phyloP scores from a whole-genome alignment of 257 asterid genomes.

The Handroanthus guayacan region DNA sequence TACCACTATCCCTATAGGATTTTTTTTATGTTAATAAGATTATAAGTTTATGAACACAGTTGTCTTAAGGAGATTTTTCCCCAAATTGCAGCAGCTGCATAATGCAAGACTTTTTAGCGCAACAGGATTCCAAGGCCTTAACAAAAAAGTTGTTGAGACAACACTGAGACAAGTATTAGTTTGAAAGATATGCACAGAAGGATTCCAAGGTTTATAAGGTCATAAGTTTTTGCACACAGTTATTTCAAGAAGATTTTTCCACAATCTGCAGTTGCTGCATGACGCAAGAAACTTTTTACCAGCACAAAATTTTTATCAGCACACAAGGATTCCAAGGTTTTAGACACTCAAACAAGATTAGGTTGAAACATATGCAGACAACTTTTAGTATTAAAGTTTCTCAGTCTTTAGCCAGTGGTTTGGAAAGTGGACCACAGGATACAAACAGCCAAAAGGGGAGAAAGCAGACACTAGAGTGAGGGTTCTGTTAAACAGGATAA shows the following conservation, averaged over 20 bases:
- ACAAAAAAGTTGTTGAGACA: too few relatives aligned
- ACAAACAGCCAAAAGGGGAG: conserved; percentile 2
- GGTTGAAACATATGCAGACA: background rate
- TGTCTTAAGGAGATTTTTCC: too few relatives aligned
- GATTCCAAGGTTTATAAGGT: background rate
- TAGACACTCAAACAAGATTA: background rate
- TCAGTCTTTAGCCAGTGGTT: conserved; percentile 8
- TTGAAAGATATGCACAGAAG: too few relatives aligned
- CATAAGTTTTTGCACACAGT: conserved; percentile 17
- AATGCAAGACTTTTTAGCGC: too few relatives aligned
- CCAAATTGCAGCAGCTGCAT: too few relatives aligned
- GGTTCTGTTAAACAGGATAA: background rate
- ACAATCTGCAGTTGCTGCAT: conserved; percentile 22
- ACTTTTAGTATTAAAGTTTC: background rate
- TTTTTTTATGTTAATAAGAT: background rate
- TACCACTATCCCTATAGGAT: background rate
- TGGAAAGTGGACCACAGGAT: conserved; percentile 4
- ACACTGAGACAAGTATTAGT: too few relatives aligned
- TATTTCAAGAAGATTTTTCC: conserved; percentile 2
- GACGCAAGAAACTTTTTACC: conserved; percentile 9
- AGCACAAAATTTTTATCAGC: background rate
- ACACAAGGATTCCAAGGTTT: conserved; percentile 8
- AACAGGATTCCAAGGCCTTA: too few relatives aligned
- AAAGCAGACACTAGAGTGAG: background rate
- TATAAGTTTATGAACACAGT: too few relatives aligned